Evolutionary conservation across 306 rosid species (phyloP).

Genomic region (Cucurbita pepo): DNA sequence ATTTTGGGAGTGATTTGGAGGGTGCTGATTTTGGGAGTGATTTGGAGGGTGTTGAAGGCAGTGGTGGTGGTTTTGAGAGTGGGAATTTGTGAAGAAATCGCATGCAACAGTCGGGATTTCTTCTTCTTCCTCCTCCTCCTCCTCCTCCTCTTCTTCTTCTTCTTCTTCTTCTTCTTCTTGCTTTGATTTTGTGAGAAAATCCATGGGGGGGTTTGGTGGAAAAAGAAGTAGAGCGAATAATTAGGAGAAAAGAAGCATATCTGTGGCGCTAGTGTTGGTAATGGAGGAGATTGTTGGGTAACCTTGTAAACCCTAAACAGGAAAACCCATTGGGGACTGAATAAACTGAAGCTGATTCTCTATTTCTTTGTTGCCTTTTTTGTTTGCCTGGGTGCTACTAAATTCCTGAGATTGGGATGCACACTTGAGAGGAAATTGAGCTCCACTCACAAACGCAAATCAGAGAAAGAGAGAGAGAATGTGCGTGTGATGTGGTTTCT

Average conservation of each 20-base stretch:
- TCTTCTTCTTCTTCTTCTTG: background rate
- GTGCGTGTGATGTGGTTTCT: background rate
- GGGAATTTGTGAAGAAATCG: background rate
- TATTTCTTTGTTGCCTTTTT: background rate
- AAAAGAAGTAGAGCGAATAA: too few species aligned
- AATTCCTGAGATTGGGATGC: background rate
- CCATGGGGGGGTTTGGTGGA: background rate
- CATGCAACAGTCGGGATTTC: background rate
- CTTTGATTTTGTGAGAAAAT: background rate
- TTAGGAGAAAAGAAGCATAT: too few species aligned
- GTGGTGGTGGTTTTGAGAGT: background rate
- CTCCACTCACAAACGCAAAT: background rate
- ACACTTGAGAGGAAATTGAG: background rate
- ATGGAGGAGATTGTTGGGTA: background rate
- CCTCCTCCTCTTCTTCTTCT: background rate
- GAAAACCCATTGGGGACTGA: background rate
- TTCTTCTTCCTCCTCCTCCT: background rate
- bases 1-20: background rate
- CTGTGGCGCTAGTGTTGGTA: background rate
- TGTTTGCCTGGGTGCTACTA: background rate
- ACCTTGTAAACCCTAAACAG: background rate
- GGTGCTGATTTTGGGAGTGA: background rate
- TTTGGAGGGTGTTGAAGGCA: background rate
- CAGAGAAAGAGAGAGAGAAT: constrained; percentile 1
- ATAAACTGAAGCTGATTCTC: background rate